Base-by-base conservation (phyloP, 2,329 filamentous ascomycete genomes). In the Aschersonia sp. region DNA sequence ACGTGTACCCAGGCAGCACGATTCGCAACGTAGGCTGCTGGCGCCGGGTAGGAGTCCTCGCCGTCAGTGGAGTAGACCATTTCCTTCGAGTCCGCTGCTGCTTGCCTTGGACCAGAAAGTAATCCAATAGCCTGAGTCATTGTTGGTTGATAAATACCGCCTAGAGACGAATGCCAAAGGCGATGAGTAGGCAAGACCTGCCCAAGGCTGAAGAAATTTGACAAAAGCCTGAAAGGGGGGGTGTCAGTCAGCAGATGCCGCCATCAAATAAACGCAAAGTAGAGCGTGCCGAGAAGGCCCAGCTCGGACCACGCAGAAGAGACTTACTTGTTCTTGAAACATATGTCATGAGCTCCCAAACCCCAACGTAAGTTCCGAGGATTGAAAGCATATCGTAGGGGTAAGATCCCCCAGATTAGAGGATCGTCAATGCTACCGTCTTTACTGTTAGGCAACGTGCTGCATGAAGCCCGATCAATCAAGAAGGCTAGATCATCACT, bases 141-240 rank as follows among this genome's bases (percentile, higher is more conserved):
- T 45, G 87, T 92, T 1, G 90, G 84, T 61, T 98, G 92, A 61
- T 92, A 94, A 43, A 92, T 75, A 6, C 92, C 90, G 48, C 90
- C 92, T 54, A 83, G 71, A 6, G 76, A 69, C 2, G 87, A 95
- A 67, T 97, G 80, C 51, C 79, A 78, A 29, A 76, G 67, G 45
- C 92, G 84, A 64, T 95, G 89, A 6, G 85, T 94, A 6, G 92
- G 92, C 4, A 98, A 74, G 30, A 92, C 86, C 66, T 97, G 90
- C 50, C 92, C 92, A 50, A 86, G 72, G 47, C 76, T 81, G 71
- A 98, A 98, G 73, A 97, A 97, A 30, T 76, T 73, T 5, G 81
- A 79, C 4, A 83, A 66, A 40, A 76, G 60, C 59, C 87, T 90
- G 55, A 30, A 47, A 29, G 6, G 7, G 40, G 9, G 40, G 2